Evolutionary conservation across 371 early-diverging fungal genomes (phyloP), one percentile per base, ranked within the genome.

Genomic region (Basidiobolus meristosporus): DNA sequence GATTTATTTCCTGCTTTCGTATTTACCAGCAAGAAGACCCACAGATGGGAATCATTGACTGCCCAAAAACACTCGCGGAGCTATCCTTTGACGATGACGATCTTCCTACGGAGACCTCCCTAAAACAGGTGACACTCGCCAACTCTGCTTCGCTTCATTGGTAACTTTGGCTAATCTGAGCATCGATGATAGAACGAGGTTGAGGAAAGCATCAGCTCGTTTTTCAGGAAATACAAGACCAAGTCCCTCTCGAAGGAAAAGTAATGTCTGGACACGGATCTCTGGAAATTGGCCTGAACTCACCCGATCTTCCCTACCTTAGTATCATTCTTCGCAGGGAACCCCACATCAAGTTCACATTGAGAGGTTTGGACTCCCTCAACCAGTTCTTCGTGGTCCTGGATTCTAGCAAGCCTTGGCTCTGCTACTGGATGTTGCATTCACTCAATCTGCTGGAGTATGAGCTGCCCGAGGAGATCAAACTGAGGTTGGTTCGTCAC

Each of bases 361-460:
- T 43, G 15, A 50, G 50, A 6, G 71, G 63, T 2, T 31, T 81
- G 6, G 50, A 62, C 6, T 46, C 59, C 1, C 58, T 87, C 11
- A 54, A 66, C 3, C 48, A 58, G n/a, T 64, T 66, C 51, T 81
- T 72, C 54, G 62, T 68, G 0, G 62, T 62, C 0, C 65, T 95
- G 31, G 92, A 90, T 52, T 82, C 97, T 2, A 73, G 77, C 48
- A 77, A 76, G 48, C 89, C 95, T 5, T 96, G 95, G 95, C 45
- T 96, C 9, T 52, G 70, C 1, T 91, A 82, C 52, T 96, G 95
- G 95, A 76, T 81, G 16, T 42, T 84, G 10, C 90, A 91, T 45
- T 57, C 86, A 0, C 58, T 91, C 11, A 79, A 77, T 42, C 54
- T 93, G 7, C 50, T 96, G 22, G 77, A 70, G 15, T 47, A 57